Percentiles rank a stretch among this genome's conserved stretches.
phyloP scores from a whole-genome alignment of 352 stramenopile genomes.

The Globisporangium rhizosaccharum region DNA sequence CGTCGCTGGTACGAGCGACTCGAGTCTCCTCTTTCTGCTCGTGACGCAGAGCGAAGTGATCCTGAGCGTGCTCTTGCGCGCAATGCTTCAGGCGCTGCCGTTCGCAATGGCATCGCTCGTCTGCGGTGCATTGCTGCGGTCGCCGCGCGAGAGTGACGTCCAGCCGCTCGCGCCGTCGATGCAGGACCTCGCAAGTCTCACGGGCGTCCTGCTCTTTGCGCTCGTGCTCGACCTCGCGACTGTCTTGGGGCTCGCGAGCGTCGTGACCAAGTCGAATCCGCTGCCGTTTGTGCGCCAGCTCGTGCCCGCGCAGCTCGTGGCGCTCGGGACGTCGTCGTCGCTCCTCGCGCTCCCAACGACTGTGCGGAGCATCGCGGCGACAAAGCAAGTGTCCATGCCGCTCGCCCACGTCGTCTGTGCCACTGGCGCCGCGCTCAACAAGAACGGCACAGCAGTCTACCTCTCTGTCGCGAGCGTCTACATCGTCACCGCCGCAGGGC shows the following conservation, averaged over 20 bases:
- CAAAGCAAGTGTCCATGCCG: slow-evolving; percentile 44
- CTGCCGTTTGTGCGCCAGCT: slow-evolving; percentile 40
- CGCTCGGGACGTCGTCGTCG: slow-evolving; percentile 41
- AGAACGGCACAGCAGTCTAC: slow-evolving; percentile 57
- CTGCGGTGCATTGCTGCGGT: slow-evolving; percentile 30
- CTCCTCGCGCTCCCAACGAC: slow-evolving; percentile 47
- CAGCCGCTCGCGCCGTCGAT: slow-evolving; percentile 10
- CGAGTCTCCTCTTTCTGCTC: slow-evolving; percentile 43
- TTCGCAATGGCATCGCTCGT: slow-evolving; percentile 41
- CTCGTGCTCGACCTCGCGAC: slow-evolving; percentile 34
- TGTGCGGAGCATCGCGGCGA: slow-evolving; percentile 43
- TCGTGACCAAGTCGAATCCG: slow-evolving; percentile 44
- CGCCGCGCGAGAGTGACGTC: slow-evolving; percentile 8
- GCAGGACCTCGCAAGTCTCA: slow-evolving; percentile 32
- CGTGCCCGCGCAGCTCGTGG: slow-evolving; percentile 42
- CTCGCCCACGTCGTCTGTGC: slow-evolving; percentile 56
- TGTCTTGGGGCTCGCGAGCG: slow-evolving; percentile 26
- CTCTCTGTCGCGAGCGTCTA: slow-evolving; percentile 43
- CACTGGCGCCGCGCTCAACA: slow-evolving; percentile 41
- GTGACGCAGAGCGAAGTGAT: slow-evolving; percentile 36
- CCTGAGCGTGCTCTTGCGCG: slow-evolving; percentile 32
- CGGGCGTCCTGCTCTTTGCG: slow-evolving; percentile 39
- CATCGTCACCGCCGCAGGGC: slow-evolving; percentile 22
- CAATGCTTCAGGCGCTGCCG: slow-evolving; percentile 32
- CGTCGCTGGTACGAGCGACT: slow-evolving; percentile 13